A percentile compares a stretch with the other conserved stretches of the same genome.
Evolutionary conservation across 352 stramenopile species (phyloP).

Genomic region (Phytophthora constricta): DNA sequence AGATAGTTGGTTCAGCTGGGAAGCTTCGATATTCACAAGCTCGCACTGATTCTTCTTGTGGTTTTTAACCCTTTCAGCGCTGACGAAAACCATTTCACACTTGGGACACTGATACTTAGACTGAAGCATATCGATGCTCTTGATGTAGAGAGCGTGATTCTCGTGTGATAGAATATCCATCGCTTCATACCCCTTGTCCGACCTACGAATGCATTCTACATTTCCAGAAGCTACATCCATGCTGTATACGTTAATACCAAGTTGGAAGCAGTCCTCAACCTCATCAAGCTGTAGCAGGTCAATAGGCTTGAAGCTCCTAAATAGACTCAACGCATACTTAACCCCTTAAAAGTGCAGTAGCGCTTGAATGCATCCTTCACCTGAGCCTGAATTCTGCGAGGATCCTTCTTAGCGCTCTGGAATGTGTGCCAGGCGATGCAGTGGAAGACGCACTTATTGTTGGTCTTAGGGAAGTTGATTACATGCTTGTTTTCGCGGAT

Average conservation of each 20-base stretch:
- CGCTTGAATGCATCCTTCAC: not conserved
- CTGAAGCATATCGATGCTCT: constrained; percentile 1
- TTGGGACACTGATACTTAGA: not conserved
- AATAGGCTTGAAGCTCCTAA: not conserved
- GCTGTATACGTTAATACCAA: not conserved
- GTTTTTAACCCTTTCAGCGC: constrained; percentile 16
- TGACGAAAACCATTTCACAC: constrained; percentile 16
- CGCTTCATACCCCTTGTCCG: not conserved
- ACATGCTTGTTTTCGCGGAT: not conserved
- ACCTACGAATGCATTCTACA: not conserved
- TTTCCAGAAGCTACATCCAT: constrained; percentile 1
- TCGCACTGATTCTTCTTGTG: constrained; percentile 34
- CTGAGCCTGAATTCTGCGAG: constrained; percentile 32
- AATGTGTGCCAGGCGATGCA: not conserved
- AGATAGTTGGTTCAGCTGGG: constrained; percentile 15
- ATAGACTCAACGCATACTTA: not conserved
- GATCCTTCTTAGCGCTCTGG: not conserved
- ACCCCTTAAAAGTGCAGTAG: not conserved
- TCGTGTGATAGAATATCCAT: constrained; percentile 8
- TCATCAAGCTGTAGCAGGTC: not conserved
- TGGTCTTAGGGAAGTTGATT: constrained; percentile 1
- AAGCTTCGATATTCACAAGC: constrained; percentile 15
- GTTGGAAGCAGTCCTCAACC: not conserved
- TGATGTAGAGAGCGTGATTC: constrained; percentile 35
- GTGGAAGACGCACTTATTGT: constrained; percentile 2